Conservation (phyloP, 225 moss, liverwort and hornwort genomes). For the Marchantia polymorpha region DNA sequence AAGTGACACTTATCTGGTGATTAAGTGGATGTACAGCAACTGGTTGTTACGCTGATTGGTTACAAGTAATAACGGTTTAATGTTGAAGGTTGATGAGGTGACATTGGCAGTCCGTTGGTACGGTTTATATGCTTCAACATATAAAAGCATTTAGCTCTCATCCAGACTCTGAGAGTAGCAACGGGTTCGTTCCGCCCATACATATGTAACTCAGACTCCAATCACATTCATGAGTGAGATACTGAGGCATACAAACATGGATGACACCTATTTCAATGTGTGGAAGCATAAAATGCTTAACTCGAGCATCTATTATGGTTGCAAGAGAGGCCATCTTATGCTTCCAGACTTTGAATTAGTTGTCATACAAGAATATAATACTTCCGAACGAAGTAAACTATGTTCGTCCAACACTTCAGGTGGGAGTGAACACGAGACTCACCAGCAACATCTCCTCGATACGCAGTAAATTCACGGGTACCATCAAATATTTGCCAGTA, state of each 20-base stretch:
- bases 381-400: slow-evolving; percentile 6
- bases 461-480: background rate
- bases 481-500: background rate
- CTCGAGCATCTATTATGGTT: background rate
- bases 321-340: slow-evolving; percentile 18
- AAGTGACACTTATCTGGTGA: slow-evolving; percentile 2
- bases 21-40: slow-evolving; percentile 7
- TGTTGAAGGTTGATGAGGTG: slow-evolving; percentile 11
- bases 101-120: background rate
- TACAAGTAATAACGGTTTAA: slow-evolving; percentile 5
- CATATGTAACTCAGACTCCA: slow-evolving; percentile 9
- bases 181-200: slow-evolving; percentile 7
- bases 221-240: slow-evolving; percentile 13
- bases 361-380: slow-evolving; percentile 17
- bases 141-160: background rate
- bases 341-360: slow-evolving; percentile 28
- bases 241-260: slow-evolving; percentile 18
- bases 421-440: slow-evolving; percentile 9
- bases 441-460: slow-evolving; percentile 5
- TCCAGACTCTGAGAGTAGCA: slow-evolving; percentile 13
- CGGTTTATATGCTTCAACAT: slow-evolving; percentile 12
- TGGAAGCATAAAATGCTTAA: slow-evolving; percentile 26
- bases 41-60: slow-evolving; percentile 16
- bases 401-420: slow-evolving; percentile 6
- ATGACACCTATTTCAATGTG: slow-evolving; percentile 24